Percentiles rank a stretch among this genome's conserved stretches.
These are phyloP conservation scores for Solanum sparsipilum DNA, from an alignment of 257 asterid species.

Conservation along the genomic window DNA sequence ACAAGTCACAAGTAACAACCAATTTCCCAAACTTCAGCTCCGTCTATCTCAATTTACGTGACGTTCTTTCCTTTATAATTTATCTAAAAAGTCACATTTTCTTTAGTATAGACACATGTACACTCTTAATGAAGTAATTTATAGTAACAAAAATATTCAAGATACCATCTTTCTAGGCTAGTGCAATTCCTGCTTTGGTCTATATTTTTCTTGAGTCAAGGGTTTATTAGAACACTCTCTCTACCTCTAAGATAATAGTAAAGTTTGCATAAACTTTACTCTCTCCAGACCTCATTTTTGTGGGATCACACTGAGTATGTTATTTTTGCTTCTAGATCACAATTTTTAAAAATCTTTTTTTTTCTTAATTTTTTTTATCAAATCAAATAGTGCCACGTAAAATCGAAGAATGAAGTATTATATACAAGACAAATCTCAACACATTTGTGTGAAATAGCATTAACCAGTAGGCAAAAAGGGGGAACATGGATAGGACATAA, in stretches of 20 bases:
- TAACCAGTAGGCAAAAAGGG: neutral
- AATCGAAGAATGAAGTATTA: fast-evolving
- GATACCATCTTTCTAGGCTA: neutral
- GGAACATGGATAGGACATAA: neutral
- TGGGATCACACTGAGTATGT: fast-evolving
- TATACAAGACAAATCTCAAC: neutral
- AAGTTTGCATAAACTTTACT: too few relatives aligned
- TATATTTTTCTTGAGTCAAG: neutral
- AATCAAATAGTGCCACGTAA: neutral
- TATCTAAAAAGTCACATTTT: too few relatives aligned
- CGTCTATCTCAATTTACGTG: neutral
- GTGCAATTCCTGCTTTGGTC: neutral
- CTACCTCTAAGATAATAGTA: neutral
- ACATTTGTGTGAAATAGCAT: neutral
- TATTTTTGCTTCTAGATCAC: neutral
- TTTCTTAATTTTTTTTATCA: too few relatives aligned
- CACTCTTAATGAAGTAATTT: neutral
- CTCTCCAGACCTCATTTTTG: too few relatives aligned
- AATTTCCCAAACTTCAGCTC: neutral
- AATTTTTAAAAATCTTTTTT: neutral
- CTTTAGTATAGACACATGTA: fast-evolving
- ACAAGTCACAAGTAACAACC: neutral
- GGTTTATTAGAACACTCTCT: too few relatives aligned
- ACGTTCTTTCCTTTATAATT: neutral
- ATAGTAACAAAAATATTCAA: neutral